Conservation (phyloP, 1,284 basidiomycete genomes). For the Anthracocystis panici-leucophaei region DNA sequence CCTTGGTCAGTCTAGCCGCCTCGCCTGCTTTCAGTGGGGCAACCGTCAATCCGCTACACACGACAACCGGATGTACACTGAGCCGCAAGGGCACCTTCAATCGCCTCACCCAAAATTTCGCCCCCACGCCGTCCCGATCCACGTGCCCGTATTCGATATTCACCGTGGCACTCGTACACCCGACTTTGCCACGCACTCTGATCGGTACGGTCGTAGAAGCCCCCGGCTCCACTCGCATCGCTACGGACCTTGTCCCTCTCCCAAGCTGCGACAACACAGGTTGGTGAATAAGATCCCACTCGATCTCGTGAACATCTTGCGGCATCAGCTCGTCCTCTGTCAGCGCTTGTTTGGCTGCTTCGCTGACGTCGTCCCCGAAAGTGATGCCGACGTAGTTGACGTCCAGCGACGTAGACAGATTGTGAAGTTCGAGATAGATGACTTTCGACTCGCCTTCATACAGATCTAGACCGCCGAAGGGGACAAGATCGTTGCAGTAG, state of each 20-base stretch:
- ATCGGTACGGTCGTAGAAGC: slow-evolving; percentile 79
- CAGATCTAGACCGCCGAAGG: slow-evolving; percentile 88
- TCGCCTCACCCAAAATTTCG: slow-evolving; percentile 82
- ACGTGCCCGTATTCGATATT: slow-evolving; percentile 84
- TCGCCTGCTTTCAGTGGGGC: slow-evolving; percentile 33
- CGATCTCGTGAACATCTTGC: slow-evolving; percentile 89
- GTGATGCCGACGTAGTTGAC: slow-evolving; percentile 86
- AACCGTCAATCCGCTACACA: slow-evolving; percentile 72
- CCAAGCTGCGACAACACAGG: slow-evolving; percentile 76
- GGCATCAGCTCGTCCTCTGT: slow-evolving; percentile 80
- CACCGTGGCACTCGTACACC: slow-evolving; percentile 83
- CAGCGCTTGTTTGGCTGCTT: slow-evolving; percentile 80
- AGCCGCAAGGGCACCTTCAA: slow-evolving; percentile 85
- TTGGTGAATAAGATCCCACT: slow-evolving; percentile 81
- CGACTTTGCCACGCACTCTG: slow-evolving; percentile 85
- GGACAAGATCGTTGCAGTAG: slow-evolving; percentile 82
- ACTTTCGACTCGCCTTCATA: slow-evolving; percentile 90
- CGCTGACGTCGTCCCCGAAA: slow-evolving; percentile 88
- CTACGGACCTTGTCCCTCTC: background rate
- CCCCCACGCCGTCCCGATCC: slow-evolving; percentile 65
- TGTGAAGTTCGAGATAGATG: slow-evolving; percentile 87
- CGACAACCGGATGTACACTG: slow-evolving; percentile 91
- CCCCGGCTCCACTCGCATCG: slow-evolving; percentile 75
- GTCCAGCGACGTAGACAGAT: slow-evolving; percentile 77
- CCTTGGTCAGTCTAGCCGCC: slow-evolving; percentile 53